Percentiles rank a stretch among this genome's conserved stretches.
phyloP scores from a whole-genome alignment of 139 green algal genomes.

The Pycnococcus provasolii region DNA sequence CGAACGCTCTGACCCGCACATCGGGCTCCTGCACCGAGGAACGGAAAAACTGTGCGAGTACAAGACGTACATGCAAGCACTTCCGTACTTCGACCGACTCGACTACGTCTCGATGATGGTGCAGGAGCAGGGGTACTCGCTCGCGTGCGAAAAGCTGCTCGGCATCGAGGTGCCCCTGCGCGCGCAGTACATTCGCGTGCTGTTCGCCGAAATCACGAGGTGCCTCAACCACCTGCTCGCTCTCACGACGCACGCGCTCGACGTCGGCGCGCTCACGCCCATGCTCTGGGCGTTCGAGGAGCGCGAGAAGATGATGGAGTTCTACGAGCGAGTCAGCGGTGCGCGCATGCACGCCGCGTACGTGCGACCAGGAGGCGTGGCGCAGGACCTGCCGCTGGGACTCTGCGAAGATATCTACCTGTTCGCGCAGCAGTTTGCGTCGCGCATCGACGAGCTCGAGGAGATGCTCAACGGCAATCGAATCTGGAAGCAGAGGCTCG shows the following conservation, averaged over 20 bases:
- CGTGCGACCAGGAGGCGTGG: slow-evolving; percentile 51
- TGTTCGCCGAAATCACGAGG: slow-evolving; percentile 69
- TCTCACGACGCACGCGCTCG: slow-evolving; percentile 50
- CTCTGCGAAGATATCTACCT: slow-evolving; percentile 69
- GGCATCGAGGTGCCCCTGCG: slow-evolving; percentile 38
- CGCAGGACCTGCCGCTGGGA: slow-evolving; percentile 61
- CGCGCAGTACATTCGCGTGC: slow-evolving; percentile 71
- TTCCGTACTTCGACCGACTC: slow-evolving; percentile 81
- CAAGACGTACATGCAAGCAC: slow-evolving; percentile 69
- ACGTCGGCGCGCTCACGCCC: slow-evolving; percentile 68
- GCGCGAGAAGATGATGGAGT: slow-evolving; percentile 77
- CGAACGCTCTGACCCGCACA: slow-evolving; percentile 64
- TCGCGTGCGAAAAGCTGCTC: slow-evolving; percentile 63
- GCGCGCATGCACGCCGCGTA: slow-evolving; percentile 74
- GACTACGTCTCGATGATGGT: slow-evolving; percentile 85
- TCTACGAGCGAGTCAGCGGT: slow-evolving; percentile 68
- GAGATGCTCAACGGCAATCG: slow-evolving; percentile 73
- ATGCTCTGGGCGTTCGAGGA: slow-evolving; percentile 80
- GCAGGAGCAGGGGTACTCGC: slow-evolving; percentile 73
- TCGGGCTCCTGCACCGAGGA: slow-evolving; percentile 68
- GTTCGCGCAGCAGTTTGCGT: slow-evolving; percentile 65
- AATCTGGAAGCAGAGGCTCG: slow-evolving; percentile 77
- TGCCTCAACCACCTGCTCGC: slow-evolving; percentile 71
- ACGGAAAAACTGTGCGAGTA: slow-evolving; percentile 84
- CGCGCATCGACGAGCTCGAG: slow-evolving; percentile 74